A percentile compares a stretch with the other conserved stretches of the same genome.
Conservation (phyloP, 2,329 filamentous ascomycete species). For the Cercospora zeae-maydis region DNA sequence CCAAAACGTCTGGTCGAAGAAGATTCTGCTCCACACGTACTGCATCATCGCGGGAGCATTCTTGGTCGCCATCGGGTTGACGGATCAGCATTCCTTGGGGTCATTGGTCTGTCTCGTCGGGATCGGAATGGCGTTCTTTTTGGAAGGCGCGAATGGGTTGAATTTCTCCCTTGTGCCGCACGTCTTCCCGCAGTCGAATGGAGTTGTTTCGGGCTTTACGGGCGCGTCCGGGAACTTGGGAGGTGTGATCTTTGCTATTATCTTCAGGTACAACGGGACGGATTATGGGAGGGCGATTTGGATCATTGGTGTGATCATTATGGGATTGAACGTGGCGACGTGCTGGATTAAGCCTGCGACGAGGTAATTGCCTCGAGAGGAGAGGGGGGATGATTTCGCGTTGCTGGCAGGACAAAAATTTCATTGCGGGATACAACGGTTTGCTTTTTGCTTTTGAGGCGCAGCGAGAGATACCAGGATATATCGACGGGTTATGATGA, state of each 20-base stretch:
- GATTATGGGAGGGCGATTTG: conserved; percentile 56
- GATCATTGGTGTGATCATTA: conserved; percentile 75
- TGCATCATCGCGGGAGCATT: conserved; percentile 57
- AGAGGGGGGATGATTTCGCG: conserved; percentile 27
- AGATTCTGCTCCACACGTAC: conserved; percentile 57
- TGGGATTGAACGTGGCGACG: conserved; percentile 65
- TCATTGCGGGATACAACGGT: not conserved
- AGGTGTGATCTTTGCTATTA: conserved; percentile 77
- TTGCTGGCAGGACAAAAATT: not conserved
- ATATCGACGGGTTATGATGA: not conserved
- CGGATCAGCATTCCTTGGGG: conserved; percentile 58
- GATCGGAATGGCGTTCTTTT: conserved; percentile 72
- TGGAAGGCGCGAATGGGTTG: conserved; percentile 80
- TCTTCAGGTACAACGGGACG: conserved; percentile 63
- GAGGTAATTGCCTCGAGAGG: conserved; percentile 53
- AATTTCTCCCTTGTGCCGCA: conserved; percentile 86
- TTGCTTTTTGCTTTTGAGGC: not conserved
- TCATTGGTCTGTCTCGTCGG: conserved; percentile 75
- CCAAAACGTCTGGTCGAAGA: conserved; percentile 59
- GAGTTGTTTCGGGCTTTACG: conserved; percentile 70
- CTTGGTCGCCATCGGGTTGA: conserved; percentile 60
- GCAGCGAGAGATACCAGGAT: conserved; percentile 3
- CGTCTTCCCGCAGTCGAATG: conserved; percentile 78
- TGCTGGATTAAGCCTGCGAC: conserved; percentile 60
- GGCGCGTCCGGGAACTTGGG: conserved; percentile 81